Conservation (phyloP, 1,284 basidiomycete species). For the Lentinula novae-zelandiae region DNA sequence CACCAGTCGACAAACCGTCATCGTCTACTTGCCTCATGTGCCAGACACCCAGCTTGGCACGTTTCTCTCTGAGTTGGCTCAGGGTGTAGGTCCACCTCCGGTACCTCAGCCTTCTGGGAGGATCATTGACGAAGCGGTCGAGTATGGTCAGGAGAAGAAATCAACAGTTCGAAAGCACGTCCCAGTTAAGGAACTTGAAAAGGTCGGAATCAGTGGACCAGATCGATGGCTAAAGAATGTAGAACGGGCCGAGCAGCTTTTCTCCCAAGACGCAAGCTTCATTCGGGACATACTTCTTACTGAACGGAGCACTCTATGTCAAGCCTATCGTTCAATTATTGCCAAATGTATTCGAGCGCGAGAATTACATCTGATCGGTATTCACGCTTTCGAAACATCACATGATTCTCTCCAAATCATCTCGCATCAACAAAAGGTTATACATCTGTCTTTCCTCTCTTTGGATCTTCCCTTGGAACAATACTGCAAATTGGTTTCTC, state of each 20-base stretch:
- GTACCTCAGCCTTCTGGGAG: slow-evolving; percentile 30
- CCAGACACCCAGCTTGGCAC: slow-evolving; percentile 45
- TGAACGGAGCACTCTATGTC: slow-evolving; percentile 61
- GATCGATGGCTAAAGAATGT: slow-evolving; percentile 42
- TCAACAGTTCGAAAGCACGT: slow-evolving; percentile 28
- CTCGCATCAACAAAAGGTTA: slow-evolving; percentile 48
- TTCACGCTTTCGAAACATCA: slow-evolving; percentile 43
- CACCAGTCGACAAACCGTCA: slow-evolving; percentile 45
- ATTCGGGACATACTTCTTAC: slow-evolving; percentile 59
- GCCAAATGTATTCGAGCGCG: slow-evolving; percentile 61
- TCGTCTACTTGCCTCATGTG: slow-evolving; percentile 58
- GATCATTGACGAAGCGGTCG: slow-evolving; percentile 48
- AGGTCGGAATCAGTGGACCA: slow-evolving; percentile 31
- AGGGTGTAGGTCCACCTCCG: slow-evolving; percentile 26
- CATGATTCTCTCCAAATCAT: slow-evolving; percentile 41
- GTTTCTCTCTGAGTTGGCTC: slow-evolving; percentile 51
- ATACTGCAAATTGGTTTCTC: slow-evolving; percentile 61
- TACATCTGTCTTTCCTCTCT: slow-evolving; percentile 53
- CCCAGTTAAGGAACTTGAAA: slow-evolving; percentile 39
- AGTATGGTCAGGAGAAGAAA: slow-evolving; percentile 41
- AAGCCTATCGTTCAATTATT: slow-evolving; percentile 65
- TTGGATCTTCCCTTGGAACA: slow-evolving; percentile 55
- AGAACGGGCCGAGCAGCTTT: slow-evolving; percentile 43
- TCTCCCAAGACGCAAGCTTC: slow-evolving; percentile 45
- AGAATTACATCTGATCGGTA: slow-evolving; percentile 54